Conservation (phyloP, 192 early-diverging fungal species). For the Backusella australiensis region DNA sequence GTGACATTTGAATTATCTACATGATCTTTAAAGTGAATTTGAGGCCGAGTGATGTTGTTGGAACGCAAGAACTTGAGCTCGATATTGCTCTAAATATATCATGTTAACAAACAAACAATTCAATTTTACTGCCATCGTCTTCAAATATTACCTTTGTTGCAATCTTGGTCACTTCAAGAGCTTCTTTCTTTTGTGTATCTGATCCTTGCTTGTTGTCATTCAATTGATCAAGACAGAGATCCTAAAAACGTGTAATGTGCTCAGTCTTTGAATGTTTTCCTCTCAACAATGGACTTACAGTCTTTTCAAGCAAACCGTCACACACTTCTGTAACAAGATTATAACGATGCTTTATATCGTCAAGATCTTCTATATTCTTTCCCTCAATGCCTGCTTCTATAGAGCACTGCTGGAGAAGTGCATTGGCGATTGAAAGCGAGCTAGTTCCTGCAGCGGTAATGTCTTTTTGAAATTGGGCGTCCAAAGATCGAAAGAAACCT, state of each 20-base stretch:
- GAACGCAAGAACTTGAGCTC: slow-evolving; percentile 65
- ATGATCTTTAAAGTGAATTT: slow-evolving; percentile 80
- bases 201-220: slow-evolving; percentile 30
- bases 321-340: slow-evolving; percentile 65
- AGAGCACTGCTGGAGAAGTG: slow-evolving; percentile 23
- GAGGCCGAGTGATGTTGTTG: slow-evolving; percentile 78
- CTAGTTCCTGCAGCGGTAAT: slow-evolving; percentile 25
- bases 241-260: slow-evolving; percentile 41
- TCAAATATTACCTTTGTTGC: slow-evolving; percentile 21
- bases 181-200: slow-evolving; percentile 38
- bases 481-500: slow-evolving; percentile 60
- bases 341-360: slow-evolving; percentile 69
- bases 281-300: slow-evolving; percentile 45
- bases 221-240: slow-evolving; percentile 74
- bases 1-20: slow-evolving; percentile 80
- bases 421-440: slow-evolving; percentile 29
- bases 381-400: slow-evolving; percentile 35
- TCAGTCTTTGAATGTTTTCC: not conserved
- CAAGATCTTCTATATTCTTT: slow-evolving; percentile 46
- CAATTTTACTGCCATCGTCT: not conserved
- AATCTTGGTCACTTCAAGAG: slow-evolving; percentile 46
- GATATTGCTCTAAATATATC: slow-evolving; percentile 22
- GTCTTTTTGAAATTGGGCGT: slow-evolving; percentile 51
- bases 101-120: not conserved
- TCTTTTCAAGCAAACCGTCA: slow-evolving; percentile 81